Evolutionary conservation across 768 basidiomycete genomes (phyloP), one percentile per base, ranked within the genome.

Genomic region (Psilocybe sp.): DNA sequence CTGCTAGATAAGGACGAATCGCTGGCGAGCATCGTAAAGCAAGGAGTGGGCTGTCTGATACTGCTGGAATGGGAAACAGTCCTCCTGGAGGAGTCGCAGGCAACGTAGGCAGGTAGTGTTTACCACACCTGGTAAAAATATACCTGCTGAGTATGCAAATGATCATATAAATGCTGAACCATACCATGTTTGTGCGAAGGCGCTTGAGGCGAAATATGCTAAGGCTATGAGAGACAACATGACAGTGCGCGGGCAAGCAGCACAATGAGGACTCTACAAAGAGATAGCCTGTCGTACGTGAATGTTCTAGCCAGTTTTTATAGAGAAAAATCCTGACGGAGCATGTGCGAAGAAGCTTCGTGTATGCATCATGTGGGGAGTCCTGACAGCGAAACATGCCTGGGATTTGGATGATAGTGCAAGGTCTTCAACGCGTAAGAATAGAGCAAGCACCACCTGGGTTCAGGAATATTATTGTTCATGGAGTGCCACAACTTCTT

Each of bases 1-100:
- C 80, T 13, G 76, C 73, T 18, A 85, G 73, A 60, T 82, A 85
- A 1, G 84, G 84, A 5, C 76, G 72, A 18, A 84, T 75, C 2
- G 79, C 78, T 23, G 80, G 81, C 8, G 74, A 72, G 52, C 84
- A 85, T 9, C 80, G 78, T 35, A 85, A 63, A 7, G 81, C 78
- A 19, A 84, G 72, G 36, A 81, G 71, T n/a, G 81, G 66, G 1
- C 59, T 61, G 0, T 66, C 44, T 6, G 55, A 49, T 13, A 44
- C 44, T 12, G 40, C 39, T 3, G 53, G 48, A 38, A 52, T 43
- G 4, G 52, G 54, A 33, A 61, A 62, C 42, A 55, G 18, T 19
- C 60, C 60, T 59, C 80, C 81, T 35, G 81, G 80, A 6, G 69
- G 64, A 6, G 70, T 66, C 23, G 75, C 47, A 13, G 70, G 70